Evolutionary conservation across 2,329 filamentous ascomycete genomes (phyloP), one percentile per base, ranked within the genome.

Genomic region (Exophiala sp.): DNA sequence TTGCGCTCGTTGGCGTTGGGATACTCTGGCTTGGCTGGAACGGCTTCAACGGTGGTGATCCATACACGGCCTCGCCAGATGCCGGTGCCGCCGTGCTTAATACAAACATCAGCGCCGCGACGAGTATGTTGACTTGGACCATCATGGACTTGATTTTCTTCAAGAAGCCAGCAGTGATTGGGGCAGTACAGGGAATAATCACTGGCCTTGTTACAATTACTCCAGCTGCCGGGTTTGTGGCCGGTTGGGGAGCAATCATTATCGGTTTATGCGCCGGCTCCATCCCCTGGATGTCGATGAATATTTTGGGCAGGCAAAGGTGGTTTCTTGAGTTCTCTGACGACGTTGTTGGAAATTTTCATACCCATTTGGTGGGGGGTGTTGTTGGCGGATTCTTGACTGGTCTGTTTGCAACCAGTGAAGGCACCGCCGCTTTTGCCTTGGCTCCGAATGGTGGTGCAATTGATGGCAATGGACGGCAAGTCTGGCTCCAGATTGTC

Each of bases 401-500:
- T 63, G 80, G 80, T 50, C 60, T 83, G 2, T 80, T 80, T 2
- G 83, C 80, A 78, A 80, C 80, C 19, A 76, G 83, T 60, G 69
- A 73, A 43, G 74, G 74, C n/a, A 71, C 66, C 45, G 69, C 68
- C 0, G 71, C 73, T 0, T 76, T 77, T 52, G 72, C 67, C 14
- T 52, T 72, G 27, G 66, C 68, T 2, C 72, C 70, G 43, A 64
- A 64, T 1, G 74, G 74, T 9, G 74, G 74, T 16, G 74, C 74
- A 2, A 72, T 75, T 34, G 72, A 70, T n/a, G 72, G 73, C 2
- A 75, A 76, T 58, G 73, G 73, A 3, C 67, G 63, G 23, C 74
- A 77, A 62, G 66, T 77, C 18, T 73, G 73, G 64, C 60, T 73
- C 27, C 73, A 76, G 56, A 69, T 77, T 53, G 73, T 73, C 8